Percentiles rank a stretch among this genome's conserved stretches.
These are phyloP conservation scores for Aspergillus niger DNA, from an alignment of 2,329 filamentous ascomycete species.

Conservation along the genomic window DNA sequence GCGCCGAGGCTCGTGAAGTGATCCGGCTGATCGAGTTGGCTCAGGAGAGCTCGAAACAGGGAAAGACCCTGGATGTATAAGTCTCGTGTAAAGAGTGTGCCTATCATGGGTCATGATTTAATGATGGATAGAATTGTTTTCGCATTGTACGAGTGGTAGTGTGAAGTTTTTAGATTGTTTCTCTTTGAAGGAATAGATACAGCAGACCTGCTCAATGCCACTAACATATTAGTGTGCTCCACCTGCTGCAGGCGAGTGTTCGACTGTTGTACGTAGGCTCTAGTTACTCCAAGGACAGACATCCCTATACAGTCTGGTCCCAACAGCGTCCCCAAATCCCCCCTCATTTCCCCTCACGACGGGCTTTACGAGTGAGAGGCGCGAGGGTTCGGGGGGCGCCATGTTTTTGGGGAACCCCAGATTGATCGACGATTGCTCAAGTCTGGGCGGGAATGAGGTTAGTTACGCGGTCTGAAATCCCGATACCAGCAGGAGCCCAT, in stretches of 20 bases:
- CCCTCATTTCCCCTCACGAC: too few species aligned
- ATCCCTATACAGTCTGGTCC: too few species aligned
- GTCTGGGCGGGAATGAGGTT: not conserved
- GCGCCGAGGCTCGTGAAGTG: slow-evolving; percentile 55
- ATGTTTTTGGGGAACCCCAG: slow-evolving; percentile 5
- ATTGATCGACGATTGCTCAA: slow-evolving; percentile 13
- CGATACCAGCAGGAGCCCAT: not conserved
- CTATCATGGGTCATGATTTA: slow-evolving; percentile 5
- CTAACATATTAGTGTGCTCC: not conserved
- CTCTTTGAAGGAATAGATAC: not conserved
- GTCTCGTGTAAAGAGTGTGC: not conserved
- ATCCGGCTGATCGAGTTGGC: slow-evolving; percentile 60
- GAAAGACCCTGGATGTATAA: slow-evolving; percentile 50
- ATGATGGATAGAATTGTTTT: not conserved
- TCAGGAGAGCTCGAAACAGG: slow-evolving; percentile 54
- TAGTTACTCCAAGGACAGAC: too few species aligned
- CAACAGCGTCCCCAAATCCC: too few species aligned
- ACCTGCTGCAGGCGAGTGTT: not conserved
- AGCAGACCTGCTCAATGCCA: not conserved
- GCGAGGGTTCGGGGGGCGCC: not conserved
- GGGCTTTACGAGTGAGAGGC: too few species aligned
- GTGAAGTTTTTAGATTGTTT: not conserved
- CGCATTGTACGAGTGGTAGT: not conserved
- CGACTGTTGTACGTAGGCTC: too few species aligned
- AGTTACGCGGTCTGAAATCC: not conserved